Conservation (phyloP, 768 basidiomycete species). For the Boletales sp. region DNA sequence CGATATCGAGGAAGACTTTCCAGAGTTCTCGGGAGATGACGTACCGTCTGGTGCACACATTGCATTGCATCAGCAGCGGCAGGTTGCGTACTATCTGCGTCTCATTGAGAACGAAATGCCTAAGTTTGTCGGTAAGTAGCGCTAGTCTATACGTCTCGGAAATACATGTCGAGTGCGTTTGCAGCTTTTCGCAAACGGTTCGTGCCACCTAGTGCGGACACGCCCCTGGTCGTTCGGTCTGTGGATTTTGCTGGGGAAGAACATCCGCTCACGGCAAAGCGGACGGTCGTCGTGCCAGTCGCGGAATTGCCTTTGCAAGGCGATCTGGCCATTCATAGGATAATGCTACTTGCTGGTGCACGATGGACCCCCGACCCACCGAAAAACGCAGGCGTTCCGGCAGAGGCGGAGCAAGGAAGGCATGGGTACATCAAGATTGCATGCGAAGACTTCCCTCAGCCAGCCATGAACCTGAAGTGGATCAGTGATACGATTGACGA, state of each 20-base stretch:
- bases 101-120: slow-evolving; percentile 89
- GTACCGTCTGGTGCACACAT: slow-evolving; percentile 68
- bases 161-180: slow-evolving; percentile 1
- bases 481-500: slow-evolving; percentile 81
- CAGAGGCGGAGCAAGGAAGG: slow-evolving; percentile 41
- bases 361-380: slow-evolving; percentile 81
- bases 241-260: slow-evolving; percentile 74
- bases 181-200: slow-evolving; percentile 83
- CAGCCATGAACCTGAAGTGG: slow-evolving; percentile 92
- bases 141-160: slow-evolving; percentile 5
- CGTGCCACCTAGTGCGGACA: slow-evolving; percentile 53
- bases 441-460: slow-evolving; percentile 81
- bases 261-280: slow-evolving; percentile 70
- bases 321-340: slow-evolving; percentile 70
- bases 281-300: slow-evolving; percentile 71
- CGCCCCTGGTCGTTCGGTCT: slow-evolving; percentile 68
- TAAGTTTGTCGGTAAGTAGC: slow-evolving; percentile 70
- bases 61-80: slow-evolving; percentile 68
- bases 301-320: slow-evolving; percentile 63
- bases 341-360: slow-evolving; percentile 85
- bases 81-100: slow-evolving; percentile 72
- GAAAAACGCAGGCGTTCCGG: slow-evolving; percentile 56
- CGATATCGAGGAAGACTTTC: slow-evolving; percentile 35
- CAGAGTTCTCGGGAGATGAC: slow-evolving; percentile 46
- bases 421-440: slow-evolving; percentile 89